Conservation (phyloP, 2,329 filamentous ascomycete genomes). For the Escovopsis sp. region DNA sequence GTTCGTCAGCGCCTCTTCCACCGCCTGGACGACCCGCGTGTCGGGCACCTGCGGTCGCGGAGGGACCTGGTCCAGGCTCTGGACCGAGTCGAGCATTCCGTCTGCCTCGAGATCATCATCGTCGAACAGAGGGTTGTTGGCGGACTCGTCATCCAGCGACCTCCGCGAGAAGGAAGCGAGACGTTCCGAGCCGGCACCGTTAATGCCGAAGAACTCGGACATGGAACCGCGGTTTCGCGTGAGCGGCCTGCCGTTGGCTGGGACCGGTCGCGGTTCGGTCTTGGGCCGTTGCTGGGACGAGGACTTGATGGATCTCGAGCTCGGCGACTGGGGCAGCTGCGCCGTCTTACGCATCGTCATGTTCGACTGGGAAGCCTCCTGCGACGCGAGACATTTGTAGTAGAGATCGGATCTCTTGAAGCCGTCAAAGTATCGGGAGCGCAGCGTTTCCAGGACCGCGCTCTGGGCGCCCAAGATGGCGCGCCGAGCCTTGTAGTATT, state of each 20-base stretch:
- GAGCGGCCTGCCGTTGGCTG: slow-evolving; percentile 20
- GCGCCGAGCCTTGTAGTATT: slow-evolving; percentile 70
- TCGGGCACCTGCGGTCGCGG: slow-evolving; percentile 45
- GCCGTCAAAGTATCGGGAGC: slow-evolving; percentile 59
- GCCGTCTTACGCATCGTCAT: slow-evolving; percentile 7
- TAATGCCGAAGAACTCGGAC: slow-evolving; percentile 28
- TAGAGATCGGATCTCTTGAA: slow-evolving; percentile 92
- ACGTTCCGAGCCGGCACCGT: slow-evolving; percentile 24
- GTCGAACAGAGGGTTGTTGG: slow-evolving; percentile 52
- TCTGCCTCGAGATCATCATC: slow-evolving; percentile 68
- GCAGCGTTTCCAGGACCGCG: slow-evolving; percentile 69
- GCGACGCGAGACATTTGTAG: slow-evolving; percentile 87
- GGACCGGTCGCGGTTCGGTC: slow-evolving; percentile 22
- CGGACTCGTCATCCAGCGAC: slow-evolving; percentile 50
- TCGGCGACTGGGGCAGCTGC: slow-evolving; percentile 7
- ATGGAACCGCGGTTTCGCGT: slow-evolving; percentile 30
- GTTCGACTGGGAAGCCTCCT: slow-evolving; percentile 44
- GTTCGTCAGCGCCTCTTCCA: slow-evolving; percentile 81
- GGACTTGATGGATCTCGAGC: slow-evolving; percentile 20
- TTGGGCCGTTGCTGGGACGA: slow-evolving; percentile 28
- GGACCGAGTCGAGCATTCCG: slow-evolving; percentile 51
- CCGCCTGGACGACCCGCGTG: slow-evolving; percentile 71
- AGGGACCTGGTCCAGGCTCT: slow-evolving; percentile 60
- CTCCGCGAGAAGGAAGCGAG: slow-evolving; percentile 34
- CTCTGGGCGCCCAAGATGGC: slow-evolving; percentile 74